Conservation (phyloP, 148 eudicot species). For the Rhododendron griersonianum region DNA sequence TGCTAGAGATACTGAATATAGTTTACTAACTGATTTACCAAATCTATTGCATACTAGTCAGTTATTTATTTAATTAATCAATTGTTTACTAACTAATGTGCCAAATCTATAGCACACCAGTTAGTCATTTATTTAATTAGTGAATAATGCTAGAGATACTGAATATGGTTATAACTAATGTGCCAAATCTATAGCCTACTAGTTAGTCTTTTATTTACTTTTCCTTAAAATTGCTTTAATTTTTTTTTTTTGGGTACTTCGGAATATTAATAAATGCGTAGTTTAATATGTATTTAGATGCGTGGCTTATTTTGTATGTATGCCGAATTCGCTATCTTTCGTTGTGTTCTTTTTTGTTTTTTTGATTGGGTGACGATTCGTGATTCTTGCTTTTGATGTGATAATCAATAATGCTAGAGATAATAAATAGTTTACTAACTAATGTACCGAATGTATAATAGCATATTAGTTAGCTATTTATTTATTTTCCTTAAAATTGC, state of each 20-base stretch:
- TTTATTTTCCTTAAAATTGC: not conserved
- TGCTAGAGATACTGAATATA: too few species aligned
- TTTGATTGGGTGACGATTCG: not conserved
- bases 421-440: not conserved
- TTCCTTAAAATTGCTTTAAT: not conserved
- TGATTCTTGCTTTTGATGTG: not conserved
- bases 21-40: too few species aligned
- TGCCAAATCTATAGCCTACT: not conserved
- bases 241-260: too few species aligned
- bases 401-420: not conserved
- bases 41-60: too few species aligned
- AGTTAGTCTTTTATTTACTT: not conserved
- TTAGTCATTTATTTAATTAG: too few species aligned
- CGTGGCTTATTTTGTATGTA: too few species aligned
- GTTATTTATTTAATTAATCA: too few species aligned
- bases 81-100: not conserved
- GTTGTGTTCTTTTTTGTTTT: not conserved
- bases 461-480: not conserved
- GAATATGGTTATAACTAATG: not conserved
- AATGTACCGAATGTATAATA: too few species aligned
- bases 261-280: too few species aligned
- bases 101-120: not conserved
- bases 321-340: too few species aligned
- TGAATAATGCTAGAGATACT: not conserved
- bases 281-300: too few species aligned